Conservation (phyloP, 225 moss, liverwort and hornwort genomes). For the Neckera pumila region DNA sequence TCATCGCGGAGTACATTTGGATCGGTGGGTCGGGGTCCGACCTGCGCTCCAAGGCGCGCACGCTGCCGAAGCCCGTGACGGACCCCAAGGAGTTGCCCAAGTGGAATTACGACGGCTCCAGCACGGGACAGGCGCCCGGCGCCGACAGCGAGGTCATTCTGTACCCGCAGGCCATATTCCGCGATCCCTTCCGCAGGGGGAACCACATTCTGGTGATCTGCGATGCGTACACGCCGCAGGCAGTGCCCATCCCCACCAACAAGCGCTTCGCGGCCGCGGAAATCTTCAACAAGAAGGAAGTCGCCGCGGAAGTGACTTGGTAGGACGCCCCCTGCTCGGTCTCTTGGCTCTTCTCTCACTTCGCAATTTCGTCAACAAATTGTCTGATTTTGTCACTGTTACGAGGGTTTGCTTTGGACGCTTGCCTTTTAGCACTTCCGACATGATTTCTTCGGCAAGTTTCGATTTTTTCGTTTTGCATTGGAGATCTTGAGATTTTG, state of each 20-base stretch:
- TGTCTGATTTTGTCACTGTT: background rate
- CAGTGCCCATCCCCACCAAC: conserved; percentile 47
- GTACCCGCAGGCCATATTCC: conserved; percentile 51
- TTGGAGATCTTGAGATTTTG: background rate
- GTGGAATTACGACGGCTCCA: conserved; percentile 65
- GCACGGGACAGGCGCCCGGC: conserved; percentile 57
- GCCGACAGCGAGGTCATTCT: conserved; percentile 51
- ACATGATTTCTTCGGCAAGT: background rate
- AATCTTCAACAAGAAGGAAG: conserved; percentile 27
- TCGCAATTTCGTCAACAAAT: background rate
- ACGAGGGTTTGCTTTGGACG: background rate
- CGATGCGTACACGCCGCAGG: conserved; percentile 51
- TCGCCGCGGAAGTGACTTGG: conserved; percentile 29
- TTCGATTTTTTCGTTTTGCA: background rate
- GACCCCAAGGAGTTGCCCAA: conserved; percentile 35
- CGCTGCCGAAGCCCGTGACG: conserved; percentile 31
- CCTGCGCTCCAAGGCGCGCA: conserved; percentile 51
- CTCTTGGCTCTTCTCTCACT: background rate
- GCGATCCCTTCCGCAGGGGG: conserved; percentile 51
- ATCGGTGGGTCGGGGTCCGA: conserved; percentile 53
- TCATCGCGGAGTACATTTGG: conserved; percentile 72
- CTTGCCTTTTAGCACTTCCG: background rate
- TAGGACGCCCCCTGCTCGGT: background rate
- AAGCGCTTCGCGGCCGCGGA: conserved; percentile 47
- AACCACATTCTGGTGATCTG: conserved; percentile 60